These are phyloP conservation scores for Geotrichum europaeum DNA, from an alignment of 1,139 yeast genomes.

Conservation along the genomic window DNA sequence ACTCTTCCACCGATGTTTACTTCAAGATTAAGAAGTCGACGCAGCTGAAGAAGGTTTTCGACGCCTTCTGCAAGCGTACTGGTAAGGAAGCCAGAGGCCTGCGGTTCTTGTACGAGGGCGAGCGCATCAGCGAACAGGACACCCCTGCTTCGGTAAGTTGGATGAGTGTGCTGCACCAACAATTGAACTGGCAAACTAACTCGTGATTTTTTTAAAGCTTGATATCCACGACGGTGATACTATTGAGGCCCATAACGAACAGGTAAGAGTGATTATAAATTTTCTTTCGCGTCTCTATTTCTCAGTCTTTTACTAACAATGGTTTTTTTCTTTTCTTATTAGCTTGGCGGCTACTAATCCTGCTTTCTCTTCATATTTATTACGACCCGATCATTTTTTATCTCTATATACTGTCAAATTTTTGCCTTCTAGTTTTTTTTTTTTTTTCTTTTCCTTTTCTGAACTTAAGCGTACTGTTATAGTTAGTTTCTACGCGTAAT, in stretches of 20 bases:
- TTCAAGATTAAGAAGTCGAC: constrained; percentile 93
- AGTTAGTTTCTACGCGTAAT: background rate
- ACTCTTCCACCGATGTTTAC: constrained; percentile 87
- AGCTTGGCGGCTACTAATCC: constrained; percentile 10
- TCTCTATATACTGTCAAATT: background rate
- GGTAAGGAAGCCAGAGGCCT: constrained; percentile 80
- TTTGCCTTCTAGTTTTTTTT: background rate
- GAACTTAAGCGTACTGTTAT: no score
- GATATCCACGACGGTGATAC: constrained; percentile 94
- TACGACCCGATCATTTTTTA: background rate
- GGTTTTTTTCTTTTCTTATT: background rate
- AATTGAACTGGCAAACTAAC: constrained; percentile 19
- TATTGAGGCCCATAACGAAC: constrained; percentile 97
- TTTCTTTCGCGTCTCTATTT: background rate
- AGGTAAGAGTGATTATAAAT: constrained; percentile 28
- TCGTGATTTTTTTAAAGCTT: constrained; percentile 34
- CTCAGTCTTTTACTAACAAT: background rate
- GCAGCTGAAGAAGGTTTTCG: constrained; percentile 91
- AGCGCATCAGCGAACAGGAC: constrained; percentile 77
- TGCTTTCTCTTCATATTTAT: background rate
- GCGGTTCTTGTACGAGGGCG: constrained; percentile 90
- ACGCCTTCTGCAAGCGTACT: constrained; percentile 96
- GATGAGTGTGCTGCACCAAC: background rate
- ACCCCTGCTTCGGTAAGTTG: constrained; percentile 69
- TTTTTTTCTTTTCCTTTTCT: background rate